phyloP scores from a whole-genome alignment of 768 basidiomycete genomes.

The Cyclocybe cylindracea region DNA sequence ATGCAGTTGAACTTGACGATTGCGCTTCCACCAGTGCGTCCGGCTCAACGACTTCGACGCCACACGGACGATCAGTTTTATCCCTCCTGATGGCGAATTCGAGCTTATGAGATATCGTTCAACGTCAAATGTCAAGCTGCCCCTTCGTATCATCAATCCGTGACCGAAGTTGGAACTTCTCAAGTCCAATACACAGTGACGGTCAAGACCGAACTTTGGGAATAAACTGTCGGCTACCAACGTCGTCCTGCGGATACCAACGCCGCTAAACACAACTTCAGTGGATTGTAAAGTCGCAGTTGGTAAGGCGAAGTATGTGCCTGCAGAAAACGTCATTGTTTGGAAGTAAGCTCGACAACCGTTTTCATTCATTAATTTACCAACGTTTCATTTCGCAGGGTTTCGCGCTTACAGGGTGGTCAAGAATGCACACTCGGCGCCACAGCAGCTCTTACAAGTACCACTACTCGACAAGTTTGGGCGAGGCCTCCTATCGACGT shows the following conservation, averaged over 20 bases:
- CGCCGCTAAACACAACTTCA: constrained; percentile 90
- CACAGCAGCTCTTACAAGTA: constrained; percentile 80
- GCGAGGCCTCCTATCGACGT: constrained; percentile 97
- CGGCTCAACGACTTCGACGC: constrained; percentile 94
- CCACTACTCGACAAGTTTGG: constrained; percentile 95
- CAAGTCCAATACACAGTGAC: constrained; percentile 90
- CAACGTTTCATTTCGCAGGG: constrained; percentile 43
- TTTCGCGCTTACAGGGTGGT: constrained; percentile 90
- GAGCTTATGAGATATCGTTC: constrained; percentile 99
- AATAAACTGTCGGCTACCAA: constrained; percentile 92
- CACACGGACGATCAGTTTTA: constrained; percentile 91
- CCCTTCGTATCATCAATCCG: constrained; percentile 83
- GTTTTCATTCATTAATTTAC: neutral
- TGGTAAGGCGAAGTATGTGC: constrained; percentile 97
- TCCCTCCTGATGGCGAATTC: constrained; percentile 98
- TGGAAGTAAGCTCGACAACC: constrained; percentile 81
- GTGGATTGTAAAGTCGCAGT: constrained; percentile 90
- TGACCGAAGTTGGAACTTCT: constrained; percentile 90
- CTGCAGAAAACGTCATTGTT: constrained; percentile 92
- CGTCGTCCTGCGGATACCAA: constrained; percentile 92
- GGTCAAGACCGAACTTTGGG: constrained; percentile 87
- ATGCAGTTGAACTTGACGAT: constrained; percentile 95
- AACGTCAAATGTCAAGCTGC: constrained; percentile 94
- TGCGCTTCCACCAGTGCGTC: constrained; percentile 99
- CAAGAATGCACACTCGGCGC: constrained; percentile 87